Evolutionary conservation across 2,329 filamentous ascomycete genomes (phyloP), one percentile per base, ranked within the genome.

Genomic region (Exophiala sp.): DNA sequence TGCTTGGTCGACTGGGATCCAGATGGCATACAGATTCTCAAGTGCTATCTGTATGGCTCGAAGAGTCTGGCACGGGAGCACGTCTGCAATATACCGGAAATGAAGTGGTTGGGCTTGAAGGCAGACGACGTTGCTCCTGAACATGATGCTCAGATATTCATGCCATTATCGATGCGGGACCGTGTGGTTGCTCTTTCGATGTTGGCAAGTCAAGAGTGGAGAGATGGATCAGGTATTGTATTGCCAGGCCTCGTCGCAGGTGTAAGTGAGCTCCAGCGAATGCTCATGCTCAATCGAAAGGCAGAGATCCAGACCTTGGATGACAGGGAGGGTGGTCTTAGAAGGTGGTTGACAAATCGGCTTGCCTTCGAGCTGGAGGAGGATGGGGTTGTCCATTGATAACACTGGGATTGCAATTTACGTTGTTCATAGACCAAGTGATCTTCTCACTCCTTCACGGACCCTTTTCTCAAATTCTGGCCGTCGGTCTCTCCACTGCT

Each of bases 401-500:
- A n/a, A n/a, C 10, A 20, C 10, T 29, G n/a, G 38, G 33, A 29
- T 14, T 10, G 7, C 21, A 16, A 24, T 43, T 40, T 34, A 7
- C 29, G 20, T 14, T 29, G 34, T 24, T 64, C 56, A 64, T 64
- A 95, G 72, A 1, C 91, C 91, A 65, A 96, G 71, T 69, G 86
- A 88, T 66, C 83, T 82, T 67, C 88, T 80, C 38, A 96, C 91
- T 59, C 90, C 88, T 57, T 89, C 86, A 65, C 88, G 81, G 35
- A 99, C 94, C 71, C 85, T 86, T 68, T 82, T 81, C 75, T 96
- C 91, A 74, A 96, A 99, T 69, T 95, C 89, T 16, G 75, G 68
- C 61, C 91, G 82, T 58, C 86, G 79, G 65, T 96, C 91, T 58
- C 92, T 82, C 91, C 92, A 97, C 87, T 96, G 89, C 76, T 94